Percentiles rank a stretch among this genome's conserved stretches.
Conservation (phyloP, 305 asterid species). For the Petunia hybrid region DNA sequence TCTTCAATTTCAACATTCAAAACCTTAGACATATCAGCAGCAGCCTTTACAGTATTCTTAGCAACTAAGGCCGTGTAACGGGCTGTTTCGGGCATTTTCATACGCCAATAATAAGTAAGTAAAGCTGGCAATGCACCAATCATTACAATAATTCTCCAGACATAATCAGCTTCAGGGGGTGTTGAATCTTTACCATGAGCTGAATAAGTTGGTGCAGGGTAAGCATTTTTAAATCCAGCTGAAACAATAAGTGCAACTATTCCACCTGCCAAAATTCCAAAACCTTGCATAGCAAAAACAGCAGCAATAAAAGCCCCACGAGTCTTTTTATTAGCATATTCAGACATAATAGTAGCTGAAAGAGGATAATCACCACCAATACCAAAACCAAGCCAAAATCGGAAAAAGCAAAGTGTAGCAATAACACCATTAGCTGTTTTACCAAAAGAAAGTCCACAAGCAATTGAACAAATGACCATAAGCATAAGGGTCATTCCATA, state of each 20-base stretch:
- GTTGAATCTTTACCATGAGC: slow-evolving; percentile 40
- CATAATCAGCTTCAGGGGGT: slow-evolving; percentile 51
- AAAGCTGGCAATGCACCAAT: slow-evolving; percentile 66
- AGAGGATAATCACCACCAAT: slow-evolving; percentile 70
- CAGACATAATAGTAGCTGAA: slow-evolving; percentile 71
- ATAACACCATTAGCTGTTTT: slow-evolving; percentile 47
- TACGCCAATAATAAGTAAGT: slow-evolving; percentile 66
- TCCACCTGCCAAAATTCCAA: slow-evolving; percentile 62
- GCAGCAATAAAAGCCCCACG: slow-evolving; percentile 68
- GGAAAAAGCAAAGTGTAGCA: slow-evolving; percentile 64
- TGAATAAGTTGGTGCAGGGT: slow-evolving; percentile 46
- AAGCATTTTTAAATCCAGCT: slow-evolving; percentile 46
- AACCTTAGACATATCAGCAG: slow-evolving; percentile 57
- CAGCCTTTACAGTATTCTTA: slow-evolving; percentile 60
- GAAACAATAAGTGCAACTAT: slow-evolving; percentile 49
- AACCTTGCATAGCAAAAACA: slow-evolving; percentile 67
- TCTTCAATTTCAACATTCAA: slow-evolving; percentile 54
- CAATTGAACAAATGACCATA: slow-evolving; percentile 59
- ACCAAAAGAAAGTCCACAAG: slow-evolving; percentile 62
- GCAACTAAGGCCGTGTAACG: slow-evolving; percentile 72
- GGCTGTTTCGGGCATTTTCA: slow-evolving; percentile 76
- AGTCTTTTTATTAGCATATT: slow-evolving; percentile 59
- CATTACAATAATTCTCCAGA: slow-evolving; percentile 60
- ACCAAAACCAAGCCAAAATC: slow-evolving; percentile 71
- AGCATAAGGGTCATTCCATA: slow-evolving; percentile 61